Evolutionary conservation across 805 yeast species (phyloP), one percentile per base, ranked within the genome.

Genomic region (Candida silvatica): DNA sequence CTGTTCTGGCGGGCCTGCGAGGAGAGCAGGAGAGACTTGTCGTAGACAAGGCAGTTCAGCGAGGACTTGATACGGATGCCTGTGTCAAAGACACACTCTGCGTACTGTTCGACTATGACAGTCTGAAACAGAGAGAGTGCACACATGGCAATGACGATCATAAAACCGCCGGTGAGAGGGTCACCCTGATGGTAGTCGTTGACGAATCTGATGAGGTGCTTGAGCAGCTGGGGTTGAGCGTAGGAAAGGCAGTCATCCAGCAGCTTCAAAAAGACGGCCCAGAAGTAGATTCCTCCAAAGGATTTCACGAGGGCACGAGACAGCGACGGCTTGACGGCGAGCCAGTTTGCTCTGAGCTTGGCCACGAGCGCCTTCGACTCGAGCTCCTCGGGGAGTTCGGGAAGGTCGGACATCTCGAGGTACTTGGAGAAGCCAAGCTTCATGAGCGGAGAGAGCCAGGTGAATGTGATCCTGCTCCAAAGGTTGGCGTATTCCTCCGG

Each of bases 221-320:
- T 69, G 37, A 90, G 62, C 19, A 88, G 58, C 48, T 85, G 95
- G 0, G 97, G 97, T 59, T 86, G 95, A n/a, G 71, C 67, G 51
- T 82, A 86, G 0, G 92, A 82, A 37, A 88, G 61, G n/a, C 69
- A 44, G 61, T 92, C 97, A 55, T 85, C 90, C 24, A 70, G 42
- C 2, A 68, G 66, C 49, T 86, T 86, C 64, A 80, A 86, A 5
- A 70, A 36, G 35, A 85, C 94, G 7, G 87, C 95, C 20, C 76
- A 37, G 2, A 74, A 23, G 46, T 82, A 82, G n/a, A 75, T 77
- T 1, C 57, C 55, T 23, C 95, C 96, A 60, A 84, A 88, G 1
- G 94, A 75, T 41, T 62, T 62, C 14, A 69, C 46, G 19, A 92
- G 45, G 0, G 94, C 85, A 27, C 31, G 22, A 12, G 39, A 24